Evolutionary conservation across 2,329 filamentous ascomycete species (phyloP).

Genomic region (Penicillium sp.): DNA sequence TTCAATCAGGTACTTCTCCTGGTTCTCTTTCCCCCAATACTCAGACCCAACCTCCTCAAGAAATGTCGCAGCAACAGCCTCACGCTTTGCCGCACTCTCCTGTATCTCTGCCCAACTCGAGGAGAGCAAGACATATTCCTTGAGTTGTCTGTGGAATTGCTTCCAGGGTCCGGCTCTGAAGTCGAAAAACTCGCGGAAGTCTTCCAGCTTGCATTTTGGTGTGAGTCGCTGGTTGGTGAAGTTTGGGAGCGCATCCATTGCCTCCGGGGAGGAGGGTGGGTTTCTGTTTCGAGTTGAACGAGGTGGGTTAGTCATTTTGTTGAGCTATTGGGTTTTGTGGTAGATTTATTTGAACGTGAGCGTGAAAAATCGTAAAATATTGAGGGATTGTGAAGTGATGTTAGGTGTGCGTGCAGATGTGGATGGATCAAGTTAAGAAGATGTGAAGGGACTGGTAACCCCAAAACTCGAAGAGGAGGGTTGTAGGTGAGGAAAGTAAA

Average conservation of each 20-base stretch:
- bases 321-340: not conserved
- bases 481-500: not conserved
- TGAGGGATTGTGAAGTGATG: not conserved
- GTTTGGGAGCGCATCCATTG: not conserved
- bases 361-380: too few relatives aligned
- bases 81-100: slow-evolving; percentile 12
- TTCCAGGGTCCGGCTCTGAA: slow-evolving; percentile 21
- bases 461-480: not conserved
- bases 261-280: not conserved
- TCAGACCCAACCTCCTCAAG: slow-evolving; percentile 25
- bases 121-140: not conserved
- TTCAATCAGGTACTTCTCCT: slow-evolving; percentile 27
- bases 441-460: not conserved
- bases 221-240: slow-evolving; percentile 17
- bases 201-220: slow-evolving; percentile 20
- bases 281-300: slow-evolving; percentile 3
- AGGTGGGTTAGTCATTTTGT: not conserved
- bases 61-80: slow-evolving; percentile 25
- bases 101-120: slow-evolving; percentile 25
- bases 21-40: slow-evolving; percentile 33
- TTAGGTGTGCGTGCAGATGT: too few relatives aligned
- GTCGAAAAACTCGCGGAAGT: slow-evolving; percentile 34
- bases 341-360: not conserved
- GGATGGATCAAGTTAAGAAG: not conserved
- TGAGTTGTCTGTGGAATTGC: slow-evolving; percentile 17